phyloP scores from a whole-genome alignment of 2,329 filamentous ascomycete genomes.

The Cryphonectria naterciae region DNA sequence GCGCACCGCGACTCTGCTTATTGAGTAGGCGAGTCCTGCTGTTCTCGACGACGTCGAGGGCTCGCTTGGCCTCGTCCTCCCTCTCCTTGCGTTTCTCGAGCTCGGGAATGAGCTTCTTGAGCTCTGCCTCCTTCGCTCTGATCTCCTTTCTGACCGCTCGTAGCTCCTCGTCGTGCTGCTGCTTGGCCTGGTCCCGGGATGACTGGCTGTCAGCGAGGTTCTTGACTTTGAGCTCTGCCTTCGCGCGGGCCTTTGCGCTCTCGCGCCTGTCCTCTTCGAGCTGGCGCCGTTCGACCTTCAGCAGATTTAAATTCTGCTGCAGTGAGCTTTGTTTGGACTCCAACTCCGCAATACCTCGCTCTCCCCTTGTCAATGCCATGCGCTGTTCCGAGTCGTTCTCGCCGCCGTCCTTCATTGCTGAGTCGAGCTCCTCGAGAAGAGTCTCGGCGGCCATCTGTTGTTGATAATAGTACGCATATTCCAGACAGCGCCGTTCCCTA shows the following conservation, averaged over 20 bases:
- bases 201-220: conserved; percentile 82
- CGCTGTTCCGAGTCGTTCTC: conserved; percentile 84
- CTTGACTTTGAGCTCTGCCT: conserved; percentile 84
- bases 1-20: conserved; percentile 87
- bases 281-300: conserved; percentile 83
- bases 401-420: conserved; percentile 77
- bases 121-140: conserved; percentile 73
- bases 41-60: conserved; percentile 77
- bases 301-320: conserved; percentile 80
- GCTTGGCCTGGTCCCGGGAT: conserved; percentile 72
- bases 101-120: conserved; percentile 74
- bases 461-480: conserved; percentile 92
- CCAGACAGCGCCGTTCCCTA: conserved; percentile 84
- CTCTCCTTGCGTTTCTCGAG: conserved; percentile 75
- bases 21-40: conserved; percentile 79
- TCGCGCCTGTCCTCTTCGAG: conserved; percentile 89
- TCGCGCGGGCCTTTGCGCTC: conserved; percentile 76
- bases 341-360: conserved; percentile 76
- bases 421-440: conserved; percentile 81
- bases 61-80: conserved; percentile 71
- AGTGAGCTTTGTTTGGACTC: conserved; percentile 80
- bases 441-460: conserved; percentile 81
- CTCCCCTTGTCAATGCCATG: conserved; percentile 74
- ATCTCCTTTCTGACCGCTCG: conserved; percentile 75
- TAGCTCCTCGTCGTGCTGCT: conserved; percentile 73